Base-by-base conservation (phyloP, 768 basidiomycete genomes). In the Termitomyces sp. region DNA sequence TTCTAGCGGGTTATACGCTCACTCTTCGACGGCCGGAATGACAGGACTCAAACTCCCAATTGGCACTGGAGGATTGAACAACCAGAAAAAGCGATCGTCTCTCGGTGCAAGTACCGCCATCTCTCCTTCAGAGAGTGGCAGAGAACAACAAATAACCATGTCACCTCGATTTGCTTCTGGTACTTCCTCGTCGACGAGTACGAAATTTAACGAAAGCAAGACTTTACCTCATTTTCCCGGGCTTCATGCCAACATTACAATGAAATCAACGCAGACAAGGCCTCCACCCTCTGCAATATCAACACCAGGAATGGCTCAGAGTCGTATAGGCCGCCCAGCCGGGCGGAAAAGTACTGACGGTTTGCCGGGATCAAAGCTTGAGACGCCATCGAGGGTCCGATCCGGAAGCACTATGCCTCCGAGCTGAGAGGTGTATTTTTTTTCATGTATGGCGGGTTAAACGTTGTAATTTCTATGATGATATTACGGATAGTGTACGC, bases 21-120 rank as follows among this genome's bases (percentile, higher is more conserved):
- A 72, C 32, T 63, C 72, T 43, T 66, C 73, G 10, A 70, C 68
- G 15, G 60, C 73, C 21, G 76, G 76, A 10, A 65, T 66, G 11
- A 67, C 70, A 30, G 78, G 79, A 2, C 63, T 81, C 55, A 90
- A 88, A 68, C 80, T 84, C 42, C 84, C 86, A 1, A 80, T 74
- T 24, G 83, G 79, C 0, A 79, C 82, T 15, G 64, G 73, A 28
- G 72, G 73, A 17, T 63, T 66, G 67, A 76, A 70, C 57, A 63
- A 64, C 28, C 78, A 80, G 59, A 58, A 70, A 40, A 86, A 88
- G 62, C 78, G 86, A 53, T 78, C 82, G 19, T 88, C 87, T 2
- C 64, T 87, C n/a, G 83, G 84, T 47, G 70, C 79, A 12, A 77
- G 73, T 60, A 68, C 75, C 48, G 54, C 60, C 61, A 58, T 66